These are phyloP conservation scores for Austroboletus festivus DNA, from an alignment of 768 basidiomycete genomes.

Conservation along the genomic window DNA sequence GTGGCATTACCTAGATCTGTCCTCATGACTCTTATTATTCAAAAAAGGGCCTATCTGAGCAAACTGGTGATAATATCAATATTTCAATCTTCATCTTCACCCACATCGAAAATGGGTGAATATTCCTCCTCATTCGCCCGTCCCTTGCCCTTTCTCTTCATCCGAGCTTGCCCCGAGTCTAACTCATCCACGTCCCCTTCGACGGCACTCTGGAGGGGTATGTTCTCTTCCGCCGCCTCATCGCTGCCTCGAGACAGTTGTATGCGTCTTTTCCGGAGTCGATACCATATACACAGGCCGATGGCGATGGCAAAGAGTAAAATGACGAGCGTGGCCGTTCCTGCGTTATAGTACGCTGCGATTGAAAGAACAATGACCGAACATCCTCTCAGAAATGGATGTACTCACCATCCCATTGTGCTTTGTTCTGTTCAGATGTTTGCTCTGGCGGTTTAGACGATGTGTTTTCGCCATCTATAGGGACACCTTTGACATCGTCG, in stretches of 20 bases:
- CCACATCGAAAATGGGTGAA: slow-evolving; percentile 55
- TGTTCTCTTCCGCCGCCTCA: slow-evolving; percentile 54
- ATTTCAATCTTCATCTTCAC: slow-evolving; percentile 46
- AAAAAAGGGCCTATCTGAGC: no score
- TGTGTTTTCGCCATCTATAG: slow-evolving; percentile 44
- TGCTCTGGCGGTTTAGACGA: slow-evolving; percentile 42
- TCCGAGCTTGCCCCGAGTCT: slow-evolving; percentile 37
- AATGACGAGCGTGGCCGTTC: slow-evolving; percentile 82
- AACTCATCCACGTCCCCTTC: slow-evolving; percentile 39
- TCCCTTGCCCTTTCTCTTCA: slow-evolving; percentile 48
- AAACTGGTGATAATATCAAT: no score
- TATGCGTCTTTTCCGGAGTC: slow-evolving; percentile 33
- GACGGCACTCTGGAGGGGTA: slow-evolving; percentile 53
- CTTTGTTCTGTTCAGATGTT: slow-evolving; percentile 73
- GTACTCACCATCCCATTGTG: slow-evolving; percentile 83
- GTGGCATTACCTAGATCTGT: no score
- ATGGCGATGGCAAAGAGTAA: slow-evolving; percentile 66
- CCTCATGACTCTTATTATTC: no score
- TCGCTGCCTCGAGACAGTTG: slow-evolving; percentile 17
- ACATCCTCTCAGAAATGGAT: not conserved
- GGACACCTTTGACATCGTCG: slow-evolving; percentile 60
- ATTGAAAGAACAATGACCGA: not conserved
- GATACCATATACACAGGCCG: slow-evolving; percentile 79
- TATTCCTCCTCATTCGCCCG: slow-evolving; percentile 35
- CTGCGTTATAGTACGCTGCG: slow-evolving; percentile 91